Base-by-base conservation (phyloP, 1,284 basidiomycete genomes). In the Ceratobasidium sp. region DNA sequence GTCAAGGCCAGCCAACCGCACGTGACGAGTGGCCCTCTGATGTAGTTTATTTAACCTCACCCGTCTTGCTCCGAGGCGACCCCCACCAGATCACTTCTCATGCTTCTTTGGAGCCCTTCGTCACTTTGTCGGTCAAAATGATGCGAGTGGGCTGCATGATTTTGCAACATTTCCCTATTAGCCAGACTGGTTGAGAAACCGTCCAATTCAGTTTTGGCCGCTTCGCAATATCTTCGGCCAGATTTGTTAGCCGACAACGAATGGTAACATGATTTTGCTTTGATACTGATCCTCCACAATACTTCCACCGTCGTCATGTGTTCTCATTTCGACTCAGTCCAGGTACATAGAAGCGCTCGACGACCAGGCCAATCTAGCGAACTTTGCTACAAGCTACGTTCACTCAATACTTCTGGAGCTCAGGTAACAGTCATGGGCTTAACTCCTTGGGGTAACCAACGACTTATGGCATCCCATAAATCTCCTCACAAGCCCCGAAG, bases 201-300 rank as follows among this genome's bases (percentile, higher is more conserved):
- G 11, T 22, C 60, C 29, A 33, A 33, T 63, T 47, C 44, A 3
- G 60, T 29, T 27, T 5, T 17, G 62, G 22, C 31, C 36, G 17
- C 60, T 51, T 73, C 71, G 71, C 71, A 54, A 51, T 63, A 53
- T 73, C 63, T 33, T 73, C 71, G 71, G 71, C 48, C 24, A 22
- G 36, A 54, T 63, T 36, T 9, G 15, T 36, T 53, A 17, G 22
- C 24, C 53, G 24, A 50, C 50, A 4, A 41, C 36, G 36, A 4
- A 41, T 41, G 11, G 36, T 11, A 54, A 36, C 48, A 63, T 51
- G 36, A 54, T 41, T 17, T 36, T 33, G n/a, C n/a, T n/a, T n/a
- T n/a, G n/a, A n/a, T n/a, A n/a, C n/a, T n/a, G n/a, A n/a, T 6
- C 50, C 44, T 54, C 50, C 17, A 17, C 24, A 48, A 64, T 59